Percentiles rank a stretch among this genome's conserved stretches.
Conservation (phyloP, 2,329 filamentous ascomycete genomes). For the Metarhizium sp. region DNA sequence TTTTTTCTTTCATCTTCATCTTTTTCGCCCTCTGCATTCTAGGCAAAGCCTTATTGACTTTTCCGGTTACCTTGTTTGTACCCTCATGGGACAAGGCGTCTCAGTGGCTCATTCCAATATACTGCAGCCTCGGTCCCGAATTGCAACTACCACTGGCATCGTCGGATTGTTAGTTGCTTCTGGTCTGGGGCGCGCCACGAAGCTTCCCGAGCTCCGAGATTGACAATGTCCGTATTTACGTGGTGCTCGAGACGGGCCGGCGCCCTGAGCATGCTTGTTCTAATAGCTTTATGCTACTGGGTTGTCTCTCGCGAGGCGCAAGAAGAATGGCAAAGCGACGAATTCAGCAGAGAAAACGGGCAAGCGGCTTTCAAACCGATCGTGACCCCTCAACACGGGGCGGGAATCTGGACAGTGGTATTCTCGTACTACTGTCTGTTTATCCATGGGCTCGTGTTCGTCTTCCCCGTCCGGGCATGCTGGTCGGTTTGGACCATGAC, state of each 20-base stretch:
- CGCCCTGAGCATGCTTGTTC: conserved; percentile 43
- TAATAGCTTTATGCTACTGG: conserved; percentile 42
- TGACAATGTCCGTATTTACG: conserved; percentile 40
- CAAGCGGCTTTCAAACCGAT: conserved; percentile 15
- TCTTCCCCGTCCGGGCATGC: conserved; percentile 53
- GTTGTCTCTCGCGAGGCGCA: conserved; percentile 43
- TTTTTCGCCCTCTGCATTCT: background rate
- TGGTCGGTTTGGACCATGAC: conserved; percentile 53
- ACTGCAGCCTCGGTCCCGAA: background rate
- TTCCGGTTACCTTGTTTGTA: too few relatives aligned
- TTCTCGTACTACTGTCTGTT: conserved; percentile 58
- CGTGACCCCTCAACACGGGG: conserved; percentile 25
- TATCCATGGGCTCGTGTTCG: conserved; percentile 53
- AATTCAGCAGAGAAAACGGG: conserved; percentile 30
- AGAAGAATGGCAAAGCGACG: conserved; percentile 29
- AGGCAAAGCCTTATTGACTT: background rate
- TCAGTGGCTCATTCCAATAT: background rate
- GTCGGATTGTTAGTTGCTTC: background rate
- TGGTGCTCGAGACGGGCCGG: conserved; percentile 47
- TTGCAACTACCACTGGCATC: background rate
- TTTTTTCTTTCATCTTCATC: background rate
- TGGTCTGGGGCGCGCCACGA: background rate
- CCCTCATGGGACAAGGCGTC: background rate
- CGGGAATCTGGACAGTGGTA: conserved; percentile 39
- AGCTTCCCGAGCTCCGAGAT: background rate